A percentile compares a stretch with the other conserved stretches of the same genome.
phyloP scores from a whole-genome alignment of 2,329 filamentous ascomycete species.

The Penicillium fuscoglaucum region DNA sequence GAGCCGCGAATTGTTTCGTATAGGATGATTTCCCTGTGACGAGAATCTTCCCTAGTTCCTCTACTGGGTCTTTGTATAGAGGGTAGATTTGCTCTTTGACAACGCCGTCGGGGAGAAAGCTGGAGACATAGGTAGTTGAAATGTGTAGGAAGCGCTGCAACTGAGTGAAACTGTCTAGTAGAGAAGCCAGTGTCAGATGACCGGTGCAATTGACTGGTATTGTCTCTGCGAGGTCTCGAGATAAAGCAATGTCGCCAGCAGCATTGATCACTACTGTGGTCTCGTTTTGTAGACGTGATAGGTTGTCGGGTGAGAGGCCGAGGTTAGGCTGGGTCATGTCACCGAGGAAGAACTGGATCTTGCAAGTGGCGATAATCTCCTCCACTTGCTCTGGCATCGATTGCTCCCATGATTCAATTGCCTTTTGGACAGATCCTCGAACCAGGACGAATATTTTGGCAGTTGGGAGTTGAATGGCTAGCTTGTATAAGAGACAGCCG shows the following conservation, averaged over 20 bases:
- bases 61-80: background rate
- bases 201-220: conserved; percentile 18
- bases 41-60: conserved; percentile 11
- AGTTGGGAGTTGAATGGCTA: conserved; percentile 18
- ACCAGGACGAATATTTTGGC: conserved; percentile 18
- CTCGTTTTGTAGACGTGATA: conserved; percentile 11
- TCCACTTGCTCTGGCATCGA: conserved; percentile 23
- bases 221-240: conserved; percentile 11
- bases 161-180: conserved; percentile 8
- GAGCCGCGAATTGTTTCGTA: conserved; percentile 12
- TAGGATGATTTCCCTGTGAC: conserved; percentile 8
- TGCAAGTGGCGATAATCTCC: conserved; percentile 23
- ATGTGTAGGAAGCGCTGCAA: conserved; percentile 16
- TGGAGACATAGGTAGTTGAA: conserved; percentile 15
- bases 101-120: conserved; percentile 12
- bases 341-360: conserved; percentile 19
- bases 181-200: background rate
- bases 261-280: conserved; percentile 20
- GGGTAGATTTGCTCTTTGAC: conserved; percentile 12
- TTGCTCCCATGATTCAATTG: conserved; percentile 15
- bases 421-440: conserved; percentile 9
- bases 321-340: conserved; percentile 18
- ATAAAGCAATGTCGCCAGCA: conserved; percentile 20
- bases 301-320: conserved; percentile 7
- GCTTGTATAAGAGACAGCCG: conserved; percentile 22